These are phyloP conservation scores for Candida pseudoviswanathii DNA, from an alignment of 1,139 yeast genomes.

Conservation along the genomic window DNA sequence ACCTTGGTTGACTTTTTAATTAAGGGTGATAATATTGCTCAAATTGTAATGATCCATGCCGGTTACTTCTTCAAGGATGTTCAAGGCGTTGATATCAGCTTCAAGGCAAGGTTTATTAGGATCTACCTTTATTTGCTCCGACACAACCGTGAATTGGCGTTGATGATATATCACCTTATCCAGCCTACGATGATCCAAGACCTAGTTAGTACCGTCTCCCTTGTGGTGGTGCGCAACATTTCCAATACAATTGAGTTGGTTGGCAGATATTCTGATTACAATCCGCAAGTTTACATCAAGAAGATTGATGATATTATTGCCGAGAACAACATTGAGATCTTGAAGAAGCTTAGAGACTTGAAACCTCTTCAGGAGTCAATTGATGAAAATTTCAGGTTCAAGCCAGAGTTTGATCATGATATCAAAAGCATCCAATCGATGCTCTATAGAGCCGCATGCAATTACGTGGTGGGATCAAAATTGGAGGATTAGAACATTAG, in stretches of 20 bases:
- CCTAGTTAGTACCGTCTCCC: constrained; percentile 31
- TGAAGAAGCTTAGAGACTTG: constrained; percentile 18
- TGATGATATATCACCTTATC: constrained; percentile 48
- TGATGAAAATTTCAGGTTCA: constrained; percentile 17
- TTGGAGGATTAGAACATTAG: constrained; percentile 32
- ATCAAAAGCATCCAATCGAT: constrained; percentile 33
- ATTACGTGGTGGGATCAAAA: constrained; percentile 37
- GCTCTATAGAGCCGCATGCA: constrained; percentile 43
- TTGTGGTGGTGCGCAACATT: constrained; percentile 30
- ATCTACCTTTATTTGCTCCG: constrained; percentile 48
- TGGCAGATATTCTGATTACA: constrained; percentile 24
- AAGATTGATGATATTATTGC: constrained; percentile 21
- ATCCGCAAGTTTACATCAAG: constrained; percentile 18
- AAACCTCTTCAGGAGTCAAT: constrained; percentile 19
- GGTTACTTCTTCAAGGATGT: constrained; percentile 49
- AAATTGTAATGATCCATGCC: constrained; percentile 52
- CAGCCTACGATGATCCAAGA: constrained; percentile 42
- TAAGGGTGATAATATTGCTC: constrained; percentile 43
- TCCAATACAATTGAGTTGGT: constrained; percentile 30
- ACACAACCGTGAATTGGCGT: constrained; percentile 36
- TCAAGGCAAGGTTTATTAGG: constrained; percentile 55
- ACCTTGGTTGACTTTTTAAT: constrained; percentile 52
- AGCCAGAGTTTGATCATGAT: constrained; percentile 20
- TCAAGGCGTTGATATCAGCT: constrained; percentile 44
- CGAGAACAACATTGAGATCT: constrained; percentile 16